These are phyloP conservation scores for Porodaedalea pini DNA, from an alignment of 1,284 basidiomycete genomes.

Conservation along the genomic window DNA sequence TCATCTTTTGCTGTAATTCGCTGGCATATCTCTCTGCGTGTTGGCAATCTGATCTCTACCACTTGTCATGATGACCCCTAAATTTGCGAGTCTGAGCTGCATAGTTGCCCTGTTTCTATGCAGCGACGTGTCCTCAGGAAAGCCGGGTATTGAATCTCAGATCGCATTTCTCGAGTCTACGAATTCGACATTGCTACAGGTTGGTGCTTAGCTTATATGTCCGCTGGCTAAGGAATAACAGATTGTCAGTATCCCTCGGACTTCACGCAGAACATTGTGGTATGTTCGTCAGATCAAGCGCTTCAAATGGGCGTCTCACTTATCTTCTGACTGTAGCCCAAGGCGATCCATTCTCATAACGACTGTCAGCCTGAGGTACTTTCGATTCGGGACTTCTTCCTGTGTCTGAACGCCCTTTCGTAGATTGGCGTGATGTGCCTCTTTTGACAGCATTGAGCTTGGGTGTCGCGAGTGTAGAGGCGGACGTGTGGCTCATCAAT, in stretches of 20 bases:
- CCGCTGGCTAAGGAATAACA: not conserved
- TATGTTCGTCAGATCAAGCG: not conserved
- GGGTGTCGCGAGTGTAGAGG: conserved; percentile 52
- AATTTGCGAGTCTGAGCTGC: not conserved
- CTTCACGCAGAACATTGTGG: conserved; percentile 46
- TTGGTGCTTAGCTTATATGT: not conserved
- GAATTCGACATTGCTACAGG: conserved; percentile 39
- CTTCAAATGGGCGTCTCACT: not conserved
- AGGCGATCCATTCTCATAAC: conserved; percentile 52
- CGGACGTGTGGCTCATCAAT: conserved; percentile 49
- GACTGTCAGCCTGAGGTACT: conserved; percentile 39
- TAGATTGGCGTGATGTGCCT: conserved; percentile 54
- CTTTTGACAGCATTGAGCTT: conserved; percentile 46
- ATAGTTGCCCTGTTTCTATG: conserved; percentile 8
- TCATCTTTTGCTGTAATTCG: not conserved
- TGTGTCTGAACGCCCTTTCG: not conserved
- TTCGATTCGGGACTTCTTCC: not conserved
- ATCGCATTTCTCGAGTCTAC: conserved; percentile 39
- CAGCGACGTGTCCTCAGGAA: conserved; percentile 11
- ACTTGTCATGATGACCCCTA: conserved; percentile 1
- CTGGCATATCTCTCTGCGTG: not conserved
- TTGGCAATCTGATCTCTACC: not conserved
- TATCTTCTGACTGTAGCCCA: conserved; percentile 30
- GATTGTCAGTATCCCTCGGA: conserved; percentile 41
- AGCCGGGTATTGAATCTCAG: conserved; percentile 34